Evolutionary conservation across 352 stramenopile genomes (phyloP), one percentile per base, ranked within the genome.

Genomic region (Phytophthora quininea): DNA sequence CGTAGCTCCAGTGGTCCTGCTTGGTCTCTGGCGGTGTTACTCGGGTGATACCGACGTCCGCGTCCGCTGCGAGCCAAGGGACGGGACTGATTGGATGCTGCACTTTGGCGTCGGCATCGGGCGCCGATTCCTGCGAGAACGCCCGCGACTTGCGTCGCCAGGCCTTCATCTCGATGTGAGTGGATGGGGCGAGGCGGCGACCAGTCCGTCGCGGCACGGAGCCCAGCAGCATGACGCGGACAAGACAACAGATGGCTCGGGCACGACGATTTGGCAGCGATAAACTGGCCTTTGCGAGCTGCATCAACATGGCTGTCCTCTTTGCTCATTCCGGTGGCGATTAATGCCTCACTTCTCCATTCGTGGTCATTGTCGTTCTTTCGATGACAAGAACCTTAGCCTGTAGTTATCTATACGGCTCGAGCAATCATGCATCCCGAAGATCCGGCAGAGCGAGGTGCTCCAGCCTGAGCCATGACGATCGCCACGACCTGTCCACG

Each of bases 21-120:
- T 64, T 68, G 49, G 53, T 42, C 11, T 33, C 5, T 1, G 56
- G 49, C 9, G 50, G 46, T 3, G 68, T 64, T 4, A 80, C 64
- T 49, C 71, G 73, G 9, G 80, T 89, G 62, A 89, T 72, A 33
- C 76, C 79, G 14, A 89, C 76, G 42, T 88, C 78, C 10, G 76
- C 76, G 54, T 83, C 76, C 9, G 80, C 62, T 3, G 69, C 66
- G 32, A 70, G 61, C 77, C 80, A 89, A n/a, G 71, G 35, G 14
- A 40, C 54, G 4, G 50, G 19, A 0, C 19, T 15, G 1, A 38
- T 4, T 6, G 29, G 4, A 38, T n/a, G 49, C 43, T 49, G 30
- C 38, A 51, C 15, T 0, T n/a, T 27, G 19, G 42, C 15, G 31
- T 24, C 35, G 19, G 42, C 29, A 9, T 11, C 32, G 9, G 48